Percentiles rank a stretch among this genome's conserved stretches.
Conservation (phyloP, 441 rosid species). For the Bruguiera hainesii region DNA sequence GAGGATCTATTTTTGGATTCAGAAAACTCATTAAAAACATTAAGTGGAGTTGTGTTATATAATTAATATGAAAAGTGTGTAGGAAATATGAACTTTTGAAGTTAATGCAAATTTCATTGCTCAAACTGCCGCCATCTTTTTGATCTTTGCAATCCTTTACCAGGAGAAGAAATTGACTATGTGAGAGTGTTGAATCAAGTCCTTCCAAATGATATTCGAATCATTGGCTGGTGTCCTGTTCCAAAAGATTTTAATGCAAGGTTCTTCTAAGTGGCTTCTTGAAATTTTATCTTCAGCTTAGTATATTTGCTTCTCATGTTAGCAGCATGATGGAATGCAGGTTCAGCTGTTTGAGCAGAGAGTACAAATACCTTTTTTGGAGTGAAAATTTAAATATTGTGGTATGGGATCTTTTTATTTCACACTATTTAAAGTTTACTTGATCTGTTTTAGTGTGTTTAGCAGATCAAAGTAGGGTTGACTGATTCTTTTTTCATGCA, state of each 20-base stretch:
- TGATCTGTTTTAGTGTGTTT: conserved; percentile 9
- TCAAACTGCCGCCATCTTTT: not conserved
- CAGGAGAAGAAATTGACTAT: conserved; percentile 81
- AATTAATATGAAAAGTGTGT: not conserved
- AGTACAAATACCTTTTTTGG: conserved; percentile 84
- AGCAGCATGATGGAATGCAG: conserved; percentile 34
- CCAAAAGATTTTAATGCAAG: conserved; percentile 88
- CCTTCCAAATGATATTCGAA: conserved; percentile 85
- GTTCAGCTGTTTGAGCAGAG: conserved; percentile 86
- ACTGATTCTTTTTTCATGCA: conserved; percentile 13
- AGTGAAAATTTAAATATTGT: conserved; percentile 54
- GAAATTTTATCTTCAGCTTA: not conserved
- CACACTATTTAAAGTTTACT: not conserved
- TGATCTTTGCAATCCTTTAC: conserved; percentile 25
- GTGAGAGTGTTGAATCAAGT: conserved; percentile 81
- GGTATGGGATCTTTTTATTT: conserved; percentile 35
- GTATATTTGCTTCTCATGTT: not conserved
- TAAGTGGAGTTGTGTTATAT: not conserved
- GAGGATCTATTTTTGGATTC: too few relatives aligned
- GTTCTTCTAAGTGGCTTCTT: conserved; percentile 31
- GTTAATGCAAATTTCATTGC: not conserved
- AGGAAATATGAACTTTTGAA: not conserved
- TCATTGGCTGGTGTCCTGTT: conserved; percentile 88
- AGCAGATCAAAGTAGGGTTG: conserved; percentile 4
- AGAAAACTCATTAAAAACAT: too few relatives aligned